These are phyloP conservation scores for Cladophialophora chaetospira DNA, from an alignment of 2,329 filamentous ascomycete genomes.

Conservation along the genomic window DNA sequence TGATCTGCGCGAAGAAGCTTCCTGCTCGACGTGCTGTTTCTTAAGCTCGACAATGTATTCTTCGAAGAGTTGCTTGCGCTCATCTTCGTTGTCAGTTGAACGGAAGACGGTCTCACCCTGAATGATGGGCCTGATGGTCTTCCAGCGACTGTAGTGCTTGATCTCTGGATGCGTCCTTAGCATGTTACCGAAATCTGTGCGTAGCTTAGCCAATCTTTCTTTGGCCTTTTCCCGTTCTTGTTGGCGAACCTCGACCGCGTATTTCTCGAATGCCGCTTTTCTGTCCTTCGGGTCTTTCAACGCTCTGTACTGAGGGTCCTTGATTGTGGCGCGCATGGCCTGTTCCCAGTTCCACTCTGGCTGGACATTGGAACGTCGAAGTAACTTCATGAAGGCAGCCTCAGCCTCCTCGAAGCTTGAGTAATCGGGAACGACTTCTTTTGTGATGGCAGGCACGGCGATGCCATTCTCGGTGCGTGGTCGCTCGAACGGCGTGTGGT, in stretches of 20 bases:
- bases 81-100: conserved; percentile 81
- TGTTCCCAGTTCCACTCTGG: conserved; percentile 93
- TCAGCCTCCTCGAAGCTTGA: conserved; percentile 83
- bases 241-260: conserved; percentile 81
- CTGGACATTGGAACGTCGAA: conserved; percentile 81
- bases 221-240: conserved; percentile 95
- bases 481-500: conserved; percentile 51
- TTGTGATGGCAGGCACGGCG: conserved; percentile 39
- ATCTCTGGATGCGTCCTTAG: conserved; percentile 95
- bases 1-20: conserved; percentile 70
- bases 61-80: conserved; percentile 86
- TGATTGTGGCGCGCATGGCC: conserved; percentile 79
- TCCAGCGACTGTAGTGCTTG: conserved; percentile 95
- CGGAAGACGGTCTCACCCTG: conserved; percentile 95
- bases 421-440: conserved; percentile 71
- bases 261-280: conserved; percentile 91
- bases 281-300: conserved; percentile 91
- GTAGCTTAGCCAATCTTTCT: conserved; percentile 87
- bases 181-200: conserved; percentile 94
- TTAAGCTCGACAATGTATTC: conserved; percentile 88
- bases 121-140: conserved; percentile 89
- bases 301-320: conserved; percentile 88
- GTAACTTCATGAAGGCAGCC: conserved; percentile 85
- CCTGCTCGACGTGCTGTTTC: conserved; percentile 74
- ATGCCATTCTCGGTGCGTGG: conserved; percentile 50